phyloP scores from a whole-genome alignment of 2,329 filamentous ascomycete species.

The Cytospora paraplurivora region DNA sequence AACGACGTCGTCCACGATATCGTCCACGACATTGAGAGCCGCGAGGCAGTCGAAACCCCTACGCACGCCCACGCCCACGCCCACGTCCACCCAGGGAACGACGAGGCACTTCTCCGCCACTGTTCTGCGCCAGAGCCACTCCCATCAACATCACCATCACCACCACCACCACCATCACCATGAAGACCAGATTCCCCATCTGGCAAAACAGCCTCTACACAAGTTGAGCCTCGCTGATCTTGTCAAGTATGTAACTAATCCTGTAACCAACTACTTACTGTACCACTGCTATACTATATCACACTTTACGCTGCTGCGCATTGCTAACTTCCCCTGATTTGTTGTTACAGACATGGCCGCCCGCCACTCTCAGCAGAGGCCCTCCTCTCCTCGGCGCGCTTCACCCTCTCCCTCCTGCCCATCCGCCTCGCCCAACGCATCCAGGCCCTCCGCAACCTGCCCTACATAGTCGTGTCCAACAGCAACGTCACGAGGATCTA shows the following conservation, averaged over 20 bases:
- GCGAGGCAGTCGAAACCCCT: constrained; percentile 14
- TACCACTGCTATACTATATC: neutral
- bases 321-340: neutral
- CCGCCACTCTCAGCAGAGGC: constrained; percentile 80
- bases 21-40: constrained; percentile 33
- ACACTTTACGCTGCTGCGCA: constrained; percentile 16
- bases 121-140: constrained; percentile 7
- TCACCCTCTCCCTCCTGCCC: constrained; percentile 89
- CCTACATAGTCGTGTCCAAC: constrained; percentile 98
- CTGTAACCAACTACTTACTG: neutral
- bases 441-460: constrained; percentile 87
- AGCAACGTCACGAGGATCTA: constrained; percentile 93
- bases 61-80: neutral
- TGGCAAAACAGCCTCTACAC: constrained; percentile 78
- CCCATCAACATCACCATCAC: no score
- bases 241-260: constrained; percentile 76
- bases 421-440: constrained; percentile 92
- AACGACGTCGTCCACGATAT: no score
- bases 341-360: constrained; percentile 69
- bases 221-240: constrained; percentile 84
- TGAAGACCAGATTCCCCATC: constrained; percentile 75
- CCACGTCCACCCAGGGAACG: no score
- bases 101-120: constrained; percentile 24
- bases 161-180: constrained; percentile 54
- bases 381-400: constrained; percentile 89